A percentile compares a stretch with the other conserved stretches of the same genome.
phyloP scores from a whole-genome alignment of 371 early-diverging fungal species.

The Mortierella sp. region DNA sequence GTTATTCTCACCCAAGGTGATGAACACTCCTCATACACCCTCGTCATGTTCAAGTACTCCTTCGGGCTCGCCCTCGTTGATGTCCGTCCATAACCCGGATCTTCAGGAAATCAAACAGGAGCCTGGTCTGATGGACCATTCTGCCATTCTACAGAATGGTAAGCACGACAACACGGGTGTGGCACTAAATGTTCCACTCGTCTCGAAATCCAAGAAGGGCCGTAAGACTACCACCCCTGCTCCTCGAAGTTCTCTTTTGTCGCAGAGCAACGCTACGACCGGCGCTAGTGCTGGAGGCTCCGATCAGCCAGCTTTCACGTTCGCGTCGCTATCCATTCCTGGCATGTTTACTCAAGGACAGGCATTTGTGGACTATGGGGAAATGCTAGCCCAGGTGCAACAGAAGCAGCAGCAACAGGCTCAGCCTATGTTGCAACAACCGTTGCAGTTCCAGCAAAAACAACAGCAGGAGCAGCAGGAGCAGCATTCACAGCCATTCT shows the following conservation, averaged over 20 bases:
- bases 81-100: slow-evolving; percentile 29
- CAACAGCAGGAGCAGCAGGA: not conserved
- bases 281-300: not conserved
- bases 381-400: slow-evolving; percentile 14
- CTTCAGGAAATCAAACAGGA: slow-evolving; percentile 25
- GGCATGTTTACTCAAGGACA: slow-evolving; percentile 46
- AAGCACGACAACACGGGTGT: not conserved
- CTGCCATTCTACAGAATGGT: not conserved
- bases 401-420: slow-evolving; percentile 8
- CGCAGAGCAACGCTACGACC: slow-evolving; percentile 2
- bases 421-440: not conserved
- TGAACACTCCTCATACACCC: slow-evolving; percentile 21
- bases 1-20: slow-evolving; percentile 30
- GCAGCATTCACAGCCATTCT: slow-evolving; percentile 1
- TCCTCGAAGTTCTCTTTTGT: slow-evolving; percentile 27
- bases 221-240: slow-evolving; percentile 21
- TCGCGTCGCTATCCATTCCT: slow-evolving; percentile 47
- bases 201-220: slow-evolving; percentile 12
- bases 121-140: not conserved
- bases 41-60: slow-evolving; percentile 25
- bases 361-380: slow-evolving; percentile 29
- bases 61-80: slow-evolving; percentile 28
- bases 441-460: not conserved
- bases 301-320: slow-evolving; percentile 26
- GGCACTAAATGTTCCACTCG: not conserved